These are phyloP conservation scores for Apiospora arundinis DNA, from an alignment of 2,329 filamentous ascomycete species.

Conservation along the genomic window DNA sequence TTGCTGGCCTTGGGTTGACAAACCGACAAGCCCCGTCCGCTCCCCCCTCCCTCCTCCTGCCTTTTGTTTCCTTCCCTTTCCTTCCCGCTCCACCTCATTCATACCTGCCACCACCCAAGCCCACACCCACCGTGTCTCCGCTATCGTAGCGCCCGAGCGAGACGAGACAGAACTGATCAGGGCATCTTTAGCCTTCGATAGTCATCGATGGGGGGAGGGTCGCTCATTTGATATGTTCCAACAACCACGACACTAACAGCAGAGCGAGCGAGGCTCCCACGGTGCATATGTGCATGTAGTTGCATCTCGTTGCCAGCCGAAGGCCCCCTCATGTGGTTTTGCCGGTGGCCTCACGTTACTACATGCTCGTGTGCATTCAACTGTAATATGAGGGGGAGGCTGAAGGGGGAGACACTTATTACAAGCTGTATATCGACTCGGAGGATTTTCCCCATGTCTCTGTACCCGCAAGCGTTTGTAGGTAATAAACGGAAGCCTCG, in stretches of 20 bases:
- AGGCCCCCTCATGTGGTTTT: not conserved
- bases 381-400: not conserved
- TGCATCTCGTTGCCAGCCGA: not conserved
- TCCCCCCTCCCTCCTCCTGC: not conserved
- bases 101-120: not conserved
- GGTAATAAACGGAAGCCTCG: not conserved
- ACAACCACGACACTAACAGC: not conserved
- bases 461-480: not conserved
- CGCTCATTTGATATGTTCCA: not conserved
- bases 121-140: not conserved
- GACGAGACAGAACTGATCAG: not conserved
- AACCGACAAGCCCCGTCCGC: not conserved
- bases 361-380: not conserved
- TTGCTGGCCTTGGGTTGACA: not conserved
- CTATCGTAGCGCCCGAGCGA: not conserved
- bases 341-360: not conserved
- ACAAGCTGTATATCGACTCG: not conserved
- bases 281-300: not conserved
- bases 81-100: too few relatives aligned
- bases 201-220: not conserved
- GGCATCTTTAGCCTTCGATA: not conserved
- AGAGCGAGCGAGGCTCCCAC: not conserved
- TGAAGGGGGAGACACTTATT: not conserved
- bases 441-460: not conserved
- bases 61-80: not conserved